Conservation (phyloP, 345 rosid species). For the Pugionium dolabratum region DNA sequence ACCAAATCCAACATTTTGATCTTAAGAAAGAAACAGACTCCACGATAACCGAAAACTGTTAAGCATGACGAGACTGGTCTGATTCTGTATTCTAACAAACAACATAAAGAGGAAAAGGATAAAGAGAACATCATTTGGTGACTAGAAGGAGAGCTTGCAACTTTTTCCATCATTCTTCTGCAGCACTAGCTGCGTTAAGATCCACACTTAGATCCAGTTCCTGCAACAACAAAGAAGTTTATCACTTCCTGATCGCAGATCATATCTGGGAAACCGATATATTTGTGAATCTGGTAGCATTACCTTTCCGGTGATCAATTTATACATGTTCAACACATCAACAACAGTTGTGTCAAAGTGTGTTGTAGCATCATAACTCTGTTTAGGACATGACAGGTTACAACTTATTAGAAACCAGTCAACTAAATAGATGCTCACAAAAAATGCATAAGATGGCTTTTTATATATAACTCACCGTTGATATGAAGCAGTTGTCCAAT, state of each 20-base stretch:
- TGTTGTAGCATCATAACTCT: slow-evolving; percentile 98
- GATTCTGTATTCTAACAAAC: slow-evolving; percentile 21
- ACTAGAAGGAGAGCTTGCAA: not conserved
- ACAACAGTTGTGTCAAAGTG: slow-evolving; percentile 90
- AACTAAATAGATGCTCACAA: not conserved
- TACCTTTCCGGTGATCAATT: slow-evolving; percentile 98
- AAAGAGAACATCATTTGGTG: slow-evolving; percentile 31
- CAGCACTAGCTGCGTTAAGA: slow-evolving; percentile 91
- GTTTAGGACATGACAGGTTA: slow-evolving; percentile 33
- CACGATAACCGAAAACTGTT: not conserved
- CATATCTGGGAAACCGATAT: not conserved
- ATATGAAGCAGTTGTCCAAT: slow-evolving; percentile 75
- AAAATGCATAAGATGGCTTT: not conserved
- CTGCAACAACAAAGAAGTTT: slow-evolving; percentile 39
- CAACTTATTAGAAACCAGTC: slow-evolving; percentile 21
- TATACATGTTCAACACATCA: slow-evolving; percentile 89
- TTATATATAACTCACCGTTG: slow-evolving; percentile 55
- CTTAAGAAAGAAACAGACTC: slow-evolving; percentile 8
- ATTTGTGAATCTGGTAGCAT: slow-evolving; percentile 10
- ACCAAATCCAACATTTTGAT: slow-evolving; percentile 21
- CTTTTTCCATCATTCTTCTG: slow-evolving; percentile 63
- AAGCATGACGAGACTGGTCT: slow-evolving; percentile 2
- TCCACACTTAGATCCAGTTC: slow-evolving; percentile 84
- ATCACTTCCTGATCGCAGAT: slow-evolving; percentile 8
- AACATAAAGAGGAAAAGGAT: not conserved